These are phyloP conservation scores for Fusarium hostae DNA, from an alignment of 2,329 filamentous ascomycete species.

Conservation along the genomic window DNA sequence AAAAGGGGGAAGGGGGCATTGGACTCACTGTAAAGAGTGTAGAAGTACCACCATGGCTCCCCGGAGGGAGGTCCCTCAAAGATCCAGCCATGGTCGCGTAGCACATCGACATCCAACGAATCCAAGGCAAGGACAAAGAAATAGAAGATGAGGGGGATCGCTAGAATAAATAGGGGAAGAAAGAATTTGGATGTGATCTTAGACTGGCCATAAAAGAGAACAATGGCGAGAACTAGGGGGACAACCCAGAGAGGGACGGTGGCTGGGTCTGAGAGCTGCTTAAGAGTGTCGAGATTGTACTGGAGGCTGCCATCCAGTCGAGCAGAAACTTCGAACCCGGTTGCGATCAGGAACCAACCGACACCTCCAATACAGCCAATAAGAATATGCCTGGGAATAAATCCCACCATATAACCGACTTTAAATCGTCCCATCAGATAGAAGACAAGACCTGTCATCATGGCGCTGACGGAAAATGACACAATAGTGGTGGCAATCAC, in stretches of 20 bases:
- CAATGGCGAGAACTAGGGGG: conserved; percentile 79
- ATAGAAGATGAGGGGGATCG: conserved; percentile 81
- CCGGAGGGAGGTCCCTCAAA: conserved; percentile 86
- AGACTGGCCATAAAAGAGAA: conserved; percentile 80
- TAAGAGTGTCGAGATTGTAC: conserved; percentile 80
- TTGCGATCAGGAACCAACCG: conserved; percentile 92
- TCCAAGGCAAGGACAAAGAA: conserved; percentile 78
- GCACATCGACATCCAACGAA: conserved; percentile 70
- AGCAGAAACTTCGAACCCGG: conserved; percentile 92
- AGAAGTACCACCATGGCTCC: conserved; percentile 98
- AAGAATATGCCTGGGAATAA: conserved; percentile 95
- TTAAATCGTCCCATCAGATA: conserved; percentile 88
- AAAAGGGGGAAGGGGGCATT: too few relatives aligned
- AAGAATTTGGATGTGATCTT: conserved; percentile 85
- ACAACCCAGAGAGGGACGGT: conserved; percentile 86
- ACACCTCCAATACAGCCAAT: conserved; percentile 98
- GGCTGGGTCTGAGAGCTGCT: conserved; percentile 76
- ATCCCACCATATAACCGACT: conserved; percentile 92
- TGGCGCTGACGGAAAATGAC: conserved; percentile 87
- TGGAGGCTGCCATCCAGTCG: conserved; percentile 86
- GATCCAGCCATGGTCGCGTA: conserved; percentile 86
- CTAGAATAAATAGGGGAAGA: conserved; percentile 85
- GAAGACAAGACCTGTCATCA: conserved; percentile 91
- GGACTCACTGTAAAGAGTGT: conserved; percentile 86
- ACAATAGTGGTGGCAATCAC: conserved; percentile 95